Percentiles rank a stretch among this genome's conserved stretches.
phyloP scores from a whole-genome alignment of 352 stramenopile genomes.

The Phytophthora podocarpi region DNA sequence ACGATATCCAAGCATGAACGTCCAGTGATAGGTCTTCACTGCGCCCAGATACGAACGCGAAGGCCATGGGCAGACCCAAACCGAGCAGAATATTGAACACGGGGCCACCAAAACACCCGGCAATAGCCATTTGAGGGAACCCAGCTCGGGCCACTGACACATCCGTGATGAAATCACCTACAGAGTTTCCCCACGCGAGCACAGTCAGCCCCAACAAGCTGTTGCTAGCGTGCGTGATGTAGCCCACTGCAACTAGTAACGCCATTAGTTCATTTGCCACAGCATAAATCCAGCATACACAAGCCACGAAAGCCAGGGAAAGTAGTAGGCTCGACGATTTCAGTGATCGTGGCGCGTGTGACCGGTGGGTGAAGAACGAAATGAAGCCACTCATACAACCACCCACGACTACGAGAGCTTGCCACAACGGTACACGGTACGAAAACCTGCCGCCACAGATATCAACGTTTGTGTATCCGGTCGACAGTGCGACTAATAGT shows the following conservation, averaged over 20 bases:
- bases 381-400: conserved; percentile 60
- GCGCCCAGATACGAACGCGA: conserved; percentile 54
- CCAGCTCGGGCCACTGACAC: conserved; percentile 81
- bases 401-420: conserved; percentile 36
- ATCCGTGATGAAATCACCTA: conserved; percentile 85
- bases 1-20: conserved; percentile 71
- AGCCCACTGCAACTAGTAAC: conserved; percentile 73
- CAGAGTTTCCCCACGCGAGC: conserved; percentile 85
- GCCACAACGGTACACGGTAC: conserved; percentile 47
- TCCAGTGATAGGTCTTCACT: conserved; percentile 58
- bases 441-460: conserved; percentile 22
- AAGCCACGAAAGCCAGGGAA: conserved; percentile 76
- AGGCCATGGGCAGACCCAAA: conserved; percentile 73
- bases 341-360: conserved; percentile 54
- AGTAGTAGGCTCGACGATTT: conserved; percentile 62
- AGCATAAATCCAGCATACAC: conserved; percentile 92
- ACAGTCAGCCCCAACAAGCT: conserved; percentile 82
- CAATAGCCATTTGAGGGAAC: conserved; percentile 87
- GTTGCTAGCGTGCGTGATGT: conserved; percentile 78
- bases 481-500: conserved; percentile 83
- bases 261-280: conserved; percentile 89
- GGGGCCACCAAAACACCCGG: conserved; percentile 80
- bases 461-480: conserved; percentile 37
- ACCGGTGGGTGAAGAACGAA: conserved; percentile 71
- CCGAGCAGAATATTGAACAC: conserved; percentile 88